Evolutionary conservation across 139 green algal genomes (phyloP), one percentile per base, ranked within the genome.

Genomic region (Chlamydomonas sp.): DNA sequence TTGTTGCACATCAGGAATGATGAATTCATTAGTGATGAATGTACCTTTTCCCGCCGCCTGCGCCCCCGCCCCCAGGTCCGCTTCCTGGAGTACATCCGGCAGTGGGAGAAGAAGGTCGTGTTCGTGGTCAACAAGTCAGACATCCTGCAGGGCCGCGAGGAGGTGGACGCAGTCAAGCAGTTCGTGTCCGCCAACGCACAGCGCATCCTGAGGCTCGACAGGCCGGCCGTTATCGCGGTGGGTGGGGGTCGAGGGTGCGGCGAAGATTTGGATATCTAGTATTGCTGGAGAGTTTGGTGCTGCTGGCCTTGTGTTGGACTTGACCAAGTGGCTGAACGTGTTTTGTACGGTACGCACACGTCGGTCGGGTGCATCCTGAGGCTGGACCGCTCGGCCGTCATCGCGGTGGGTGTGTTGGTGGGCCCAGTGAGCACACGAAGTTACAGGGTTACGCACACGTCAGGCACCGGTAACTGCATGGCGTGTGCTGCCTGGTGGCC

Each of bases 111-210:
- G 92, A 99, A 99, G 91, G 96, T 99, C 6, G 94, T 99, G 8
- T 99, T 99, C 87, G 94, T 99, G 63, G 90, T 99, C 49, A 99
- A 99, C 94, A 99, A 99, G 94, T 91, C 93, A 0, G 98, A 99
- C 89, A 93, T 98, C 75, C 91, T 99, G 17, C 79, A 78, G 8
- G 88, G 59, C 15, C 63, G 90, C 5, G 72, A 90, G 0, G 96
- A 99, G 89, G 94, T 98, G 1, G 83, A 94, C 0, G 92, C 97
- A 80, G 95, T 98, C 64, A 88, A 86, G 73, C 78, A 82, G 64
- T 99, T 99, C 90, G 97, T 99, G 77, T 71, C 79, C 3, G 83
- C 93, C 82, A 98, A 98, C 80, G 96, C 96, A 14, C 87, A 83
- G 20, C 88, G 90, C 31, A 77, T 92, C 62, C 86, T 92, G 20